A percentile compares a stretch with the other conserved stretches of the same genome.
Conservation (phyloP, 306 rosid species). For the Calophaca sinica region DNA sequence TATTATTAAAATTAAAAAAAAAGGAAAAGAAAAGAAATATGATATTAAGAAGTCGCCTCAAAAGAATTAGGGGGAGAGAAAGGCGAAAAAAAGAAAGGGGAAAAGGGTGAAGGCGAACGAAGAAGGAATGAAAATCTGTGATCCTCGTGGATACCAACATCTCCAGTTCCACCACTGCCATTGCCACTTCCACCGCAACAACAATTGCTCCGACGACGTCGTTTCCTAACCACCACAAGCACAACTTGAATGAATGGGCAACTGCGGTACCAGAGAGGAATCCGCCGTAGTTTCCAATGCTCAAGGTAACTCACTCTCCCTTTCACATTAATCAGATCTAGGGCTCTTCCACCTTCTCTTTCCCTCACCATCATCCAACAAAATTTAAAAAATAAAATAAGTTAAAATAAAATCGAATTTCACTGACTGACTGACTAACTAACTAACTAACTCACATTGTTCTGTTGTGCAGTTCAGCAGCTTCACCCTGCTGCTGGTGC, state of each 20-base stretch:
- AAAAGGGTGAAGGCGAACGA: too few relatives aligned
- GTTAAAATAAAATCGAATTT: not conserved
- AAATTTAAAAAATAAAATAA: not conserved
- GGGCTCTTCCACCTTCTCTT: not conserved
- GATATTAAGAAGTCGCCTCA: not conserved
- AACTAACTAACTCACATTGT: conserved; percentile 7
- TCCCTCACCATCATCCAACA: not conserved
- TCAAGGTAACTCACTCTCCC: conserved; percentile 63
- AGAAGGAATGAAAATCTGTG: conserved; percentile 59
- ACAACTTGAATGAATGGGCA: conserved; percentile 74
- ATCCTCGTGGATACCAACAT: conserved; percentile 42
- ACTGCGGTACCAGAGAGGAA: conserved; percentile 97
- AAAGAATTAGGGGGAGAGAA: conserved; percentile 21
- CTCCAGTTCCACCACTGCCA: conserved; percentile 6
- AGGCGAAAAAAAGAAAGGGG: not conserved
- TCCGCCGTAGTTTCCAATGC: conserved; percentile 93
- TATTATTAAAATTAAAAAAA: too few relatives aligned
- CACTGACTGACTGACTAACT: not conserved
- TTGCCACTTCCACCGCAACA: conserved; percentile 35
- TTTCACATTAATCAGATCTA: conserved; percentile 65
- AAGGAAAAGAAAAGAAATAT: not conserved
- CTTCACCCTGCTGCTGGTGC: conserved; percentile 52
- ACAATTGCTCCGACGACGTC: conserved; percentile 39
- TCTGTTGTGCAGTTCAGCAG: conserved; percentile 71
- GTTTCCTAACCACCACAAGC: conserved; percentile 9